Base-by-base conservation (phyloP, 78 protist species). In the Dictyostelium firmibasis region DNA sequence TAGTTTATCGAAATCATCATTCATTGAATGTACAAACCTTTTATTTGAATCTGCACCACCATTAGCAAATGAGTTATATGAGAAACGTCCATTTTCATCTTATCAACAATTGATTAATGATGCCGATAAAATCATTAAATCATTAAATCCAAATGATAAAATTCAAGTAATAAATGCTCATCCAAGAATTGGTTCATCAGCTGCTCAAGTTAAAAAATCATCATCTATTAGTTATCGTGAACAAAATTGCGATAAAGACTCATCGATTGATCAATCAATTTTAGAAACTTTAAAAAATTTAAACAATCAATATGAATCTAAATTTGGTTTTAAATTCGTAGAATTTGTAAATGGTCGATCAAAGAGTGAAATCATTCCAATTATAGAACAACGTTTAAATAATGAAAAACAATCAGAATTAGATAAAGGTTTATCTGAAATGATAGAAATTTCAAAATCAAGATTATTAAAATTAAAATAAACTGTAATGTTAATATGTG, bases 291-390 rank as follows among this genome's bases (percentile, higher is more conserved):
- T 88, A 18, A 29, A 5, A 16, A 2, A 16, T 2, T 35, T 88
- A 23, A 88, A 88, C 43, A 36, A 88, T 4, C 44, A 79, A 60
- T 88, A 88, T 16, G 86, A 88, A 79, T 10, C 14, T 1, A 77
- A 88, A 67, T 78, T 50, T 88, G 86, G 86, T 33, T 88, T 88
- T 41, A 78, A 60, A 79, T 88, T 88, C 67, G 81, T 88, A 9
- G 86, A 29, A 23, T 88, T 88, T 88, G 93, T 88, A 23, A 79
- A 76, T 88, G 93, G 93, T 43, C 76, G 93, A 23, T 23, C 86
- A 57, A 88, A 88, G 50, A 11, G 53, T 5, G 86, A 76, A 18
- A 79, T 88, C 9, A 43, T 88, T 38, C 85, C 85, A 41, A 43
- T 88, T 8, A 18, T 88, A 11, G 9, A 64, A 35, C 16, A 88